Percentiles rank a stretch among this genome's conserved stretches.
Evolutionary conservation across 257 asterid genomes (phyloP).

Genomic region (Jacaranda mimosifolia): DNA sequence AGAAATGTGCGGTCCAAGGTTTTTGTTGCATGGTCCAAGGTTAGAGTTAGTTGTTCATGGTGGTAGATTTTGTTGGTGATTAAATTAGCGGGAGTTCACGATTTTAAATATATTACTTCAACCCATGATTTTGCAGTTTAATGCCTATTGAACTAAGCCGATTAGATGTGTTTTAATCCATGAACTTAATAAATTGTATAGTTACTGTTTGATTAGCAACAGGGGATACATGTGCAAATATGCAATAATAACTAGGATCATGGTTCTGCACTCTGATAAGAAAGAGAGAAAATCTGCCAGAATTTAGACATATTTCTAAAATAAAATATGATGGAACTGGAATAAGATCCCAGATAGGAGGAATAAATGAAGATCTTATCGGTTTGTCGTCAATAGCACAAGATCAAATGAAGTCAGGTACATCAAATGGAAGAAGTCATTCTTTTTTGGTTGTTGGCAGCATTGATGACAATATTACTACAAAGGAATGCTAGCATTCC

Average conservation of each 20-base stretch:
- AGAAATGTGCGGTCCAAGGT: too few relatives aligned
- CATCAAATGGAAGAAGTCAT: background rate
- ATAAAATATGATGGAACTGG: background rate
- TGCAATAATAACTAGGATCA: background rate
- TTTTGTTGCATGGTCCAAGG: constrained; percentile 21
- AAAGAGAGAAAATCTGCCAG: background rate
- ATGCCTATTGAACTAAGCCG: background rate
- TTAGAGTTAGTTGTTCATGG: constrained; percentile 13
- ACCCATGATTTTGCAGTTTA: too few relatives aligned
- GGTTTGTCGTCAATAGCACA: constrained; percentile 10
- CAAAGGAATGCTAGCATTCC: background rate
- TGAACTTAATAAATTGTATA: constrained; percentile 12
- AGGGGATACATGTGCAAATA: background rate
- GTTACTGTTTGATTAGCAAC: constrained; percentile 23
- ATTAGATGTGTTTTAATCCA: background rate
- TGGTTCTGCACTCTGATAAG: constrained; percentile 9
- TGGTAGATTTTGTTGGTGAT: background rate
- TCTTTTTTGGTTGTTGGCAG: background rate
- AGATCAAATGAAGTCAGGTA: background rate
- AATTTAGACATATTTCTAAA: background rate
- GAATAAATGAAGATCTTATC: constrained; percentile 12
- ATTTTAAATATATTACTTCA: background rate
- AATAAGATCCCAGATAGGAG: background rate
- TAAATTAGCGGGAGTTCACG: constrained; percentile 6
- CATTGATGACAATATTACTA: background rate